Base-by-base conservation (phyloP, 371 early-diverging fungal genomes). In the Mucor ambiguus region DNA sequence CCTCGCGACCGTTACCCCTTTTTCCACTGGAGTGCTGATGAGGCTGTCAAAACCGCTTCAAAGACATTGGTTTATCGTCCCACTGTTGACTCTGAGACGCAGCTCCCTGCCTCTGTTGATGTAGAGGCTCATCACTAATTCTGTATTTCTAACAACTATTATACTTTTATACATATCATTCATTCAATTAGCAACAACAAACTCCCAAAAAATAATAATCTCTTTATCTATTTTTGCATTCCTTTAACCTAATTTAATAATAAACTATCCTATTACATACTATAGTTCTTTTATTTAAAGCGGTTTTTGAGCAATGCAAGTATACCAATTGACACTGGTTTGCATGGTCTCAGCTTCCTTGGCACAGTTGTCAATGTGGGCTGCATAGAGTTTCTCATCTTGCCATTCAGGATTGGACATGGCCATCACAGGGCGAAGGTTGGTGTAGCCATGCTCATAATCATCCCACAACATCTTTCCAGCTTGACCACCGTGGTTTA, bases 11-110 rank as follows among this genome's bases (percentile, higher is more conserved):
- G 68, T 3, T 81, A 81, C 58, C 81, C 81, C 9, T 84, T 79
- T 64, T 82, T 84, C 65, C 84, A 84, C 60, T 82, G 78, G 74
- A 75, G 74, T 24, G 58, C 76, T 12, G 81, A 84, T 49, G 84
- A 80, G 43, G 84, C 84, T 29, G 78, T 82, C 12, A 64, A 61
- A 18, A 67, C 77, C 11, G 79, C 82, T 46, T 12, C 56, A 20
- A 43, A 59, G 26, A 63, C 72, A 4, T 22, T 70, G 37, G 26
- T 38, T 16, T 54, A 54, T 29, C 28, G 63, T 16, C 48, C 63
- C 18, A 32, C 32, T n/a, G 32, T 1, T 2, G 33, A 56, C 32
- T 29, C 33, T 10, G 56, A 56, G 18, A 30, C 30, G 11, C 32
- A 56, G 28, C 11, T 26, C 28, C 52, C 52, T 4, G 24, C 28